Evolutionary conservation across 2,329 filamentous ascomycete genomes (phyloP).

Genomic region (Albifimbria verrucaria): DNA sequence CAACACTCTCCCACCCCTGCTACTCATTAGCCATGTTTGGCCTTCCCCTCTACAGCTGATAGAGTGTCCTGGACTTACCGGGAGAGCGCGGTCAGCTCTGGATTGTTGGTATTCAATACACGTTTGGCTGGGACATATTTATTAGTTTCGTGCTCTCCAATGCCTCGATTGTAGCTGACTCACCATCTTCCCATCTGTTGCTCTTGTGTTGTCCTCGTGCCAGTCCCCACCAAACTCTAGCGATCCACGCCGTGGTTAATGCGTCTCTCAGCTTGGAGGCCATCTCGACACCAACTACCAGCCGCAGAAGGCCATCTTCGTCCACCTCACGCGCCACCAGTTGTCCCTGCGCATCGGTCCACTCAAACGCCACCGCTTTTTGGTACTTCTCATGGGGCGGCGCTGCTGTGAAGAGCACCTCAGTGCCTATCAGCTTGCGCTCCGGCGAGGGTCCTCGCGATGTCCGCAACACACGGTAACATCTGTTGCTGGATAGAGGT

Average conservation of each 20-base stretch:
- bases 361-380: conserved; percentile 25
- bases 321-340: conserved; percentile 30
- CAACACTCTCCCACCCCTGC: not conserved
- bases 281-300: conserved; percentile 29
- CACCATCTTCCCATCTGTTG: conserved; percentile 13
- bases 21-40: not conserved
- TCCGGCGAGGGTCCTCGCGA: conserved; percentile 15
- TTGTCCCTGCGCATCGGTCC: conserved; percentile 22
- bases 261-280: conserved; percentile 24
- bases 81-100: not conserved
- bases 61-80: not conserved
- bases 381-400: conserved; percentile 14
- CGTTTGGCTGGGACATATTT: not conserved
- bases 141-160: not conserved
- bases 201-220: conserved; percentile 26
- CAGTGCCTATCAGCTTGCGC: conserved; percentile 15
- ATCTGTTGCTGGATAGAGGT: conserved; percentile 17
- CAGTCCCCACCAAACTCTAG: conserved; percentile 30
- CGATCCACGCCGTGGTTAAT: conserved; percentile 31
- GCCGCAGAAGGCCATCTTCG: conserved; percentile 20
- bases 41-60: not conserved
- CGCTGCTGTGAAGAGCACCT: conserved; percentile 24
- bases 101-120: not conserved
- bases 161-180: not conserved
- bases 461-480: conserved; percentile 26